Evolutionary conservation across 176 grass and related monocot genomes (phyloP).

Genomic region (Carex scoparia): DNA sequence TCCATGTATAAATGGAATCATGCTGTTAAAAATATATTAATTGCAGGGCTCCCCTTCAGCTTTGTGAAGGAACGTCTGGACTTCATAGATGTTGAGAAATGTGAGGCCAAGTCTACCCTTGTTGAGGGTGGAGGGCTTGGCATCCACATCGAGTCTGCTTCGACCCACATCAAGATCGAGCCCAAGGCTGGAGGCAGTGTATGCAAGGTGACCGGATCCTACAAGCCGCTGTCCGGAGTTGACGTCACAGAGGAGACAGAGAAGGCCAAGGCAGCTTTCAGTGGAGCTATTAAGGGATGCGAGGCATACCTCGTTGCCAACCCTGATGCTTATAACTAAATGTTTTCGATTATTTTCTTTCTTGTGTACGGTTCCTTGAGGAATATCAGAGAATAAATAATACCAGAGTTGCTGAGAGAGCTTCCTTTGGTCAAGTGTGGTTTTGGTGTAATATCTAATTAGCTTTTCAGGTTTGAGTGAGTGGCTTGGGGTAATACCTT

Average conservation of each 20-base stretch:
- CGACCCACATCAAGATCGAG: slow-evolving; percentile 60
- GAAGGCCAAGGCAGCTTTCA: slow-evolving; percentile 49
- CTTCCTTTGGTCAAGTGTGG: too few species aligned
- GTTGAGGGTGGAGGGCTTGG: slow-evolving; percentile 67
- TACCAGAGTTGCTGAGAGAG: neutral
- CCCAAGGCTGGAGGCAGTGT: slow-evolving; percentile 42
- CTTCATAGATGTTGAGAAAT: slow-evolving; percentile 45
- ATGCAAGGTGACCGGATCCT: slow-evolving; percentile 41
- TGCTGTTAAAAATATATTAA: neutral
- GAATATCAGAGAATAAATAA: neutral
- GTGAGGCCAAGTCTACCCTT: slow-evolving; percentile 47
- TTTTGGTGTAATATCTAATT: too few species aligned
- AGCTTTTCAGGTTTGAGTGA: too few species aligned
- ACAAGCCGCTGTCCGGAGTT: slow-evolving; percentile 43
- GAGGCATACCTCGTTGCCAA: slow-evolving; percentile 62
- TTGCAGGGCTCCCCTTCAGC: slow-evolving; percentile 48
- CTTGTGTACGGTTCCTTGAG: neutral
- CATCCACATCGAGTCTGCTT: slow-evolving; percentile 31
- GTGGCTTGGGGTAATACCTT: too few species aligned
- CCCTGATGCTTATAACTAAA: slow-evolving; percentile 56
- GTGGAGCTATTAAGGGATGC: slow-evolving; percentile 43
- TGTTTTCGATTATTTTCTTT: neutral
- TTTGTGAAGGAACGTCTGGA: slow-evolving; percentile 60
- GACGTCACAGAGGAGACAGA: slow-evolving; percentile 27
- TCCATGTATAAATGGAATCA: neutral